A percentile compares a stretch with the other conserved stretches of the same genome.
These are phyloP conservation scores for Sporormia fimetaria DNA, from an alignment of 495 filamentous ascomycete species.

Conservation along the genomic window DNA sequence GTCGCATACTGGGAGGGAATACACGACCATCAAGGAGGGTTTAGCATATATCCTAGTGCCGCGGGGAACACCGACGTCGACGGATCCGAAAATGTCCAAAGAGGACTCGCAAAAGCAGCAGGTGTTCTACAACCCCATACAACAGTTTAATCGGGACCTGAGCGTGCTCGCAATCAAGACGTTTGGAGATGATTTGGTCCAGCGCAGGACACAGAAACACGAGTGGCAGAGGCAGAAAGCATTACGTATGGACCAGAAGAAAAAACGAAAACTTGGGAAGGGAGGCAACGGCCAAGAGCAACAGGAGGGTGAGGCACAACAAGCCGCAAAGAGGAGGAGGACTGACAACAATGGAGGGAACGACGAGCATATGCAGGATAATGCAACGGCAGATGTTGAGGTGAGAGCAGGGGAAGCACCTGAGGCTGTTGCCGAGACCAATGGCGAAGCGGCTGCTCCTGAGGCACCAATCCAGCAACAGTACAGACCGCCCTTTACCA, in stretches of 20 bases:
- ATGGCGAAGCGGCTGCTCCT: not conserved
- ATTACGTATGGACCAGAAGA: too few relatives aligned
- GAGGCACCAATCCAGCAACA: not conserved
- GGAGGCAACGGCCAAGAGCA: not conserved
- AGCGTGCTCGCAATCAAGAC: slow-evolving; percentile 82
- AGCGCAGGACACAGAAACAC: slow-evolving; percentile 27
- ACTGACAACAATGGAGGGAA: not conserved
- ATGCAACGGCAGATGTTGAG: not conserved
- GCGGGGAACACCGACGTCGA: slow-evolving; percentile 36
- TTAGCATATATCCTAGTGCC: slow-evolving; percentile 54
- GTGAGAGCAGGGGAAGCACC: not conserved
- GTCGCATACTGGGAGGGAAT: slow-evolving; percentile 42
- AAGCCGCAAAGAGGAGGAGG: not conserved
- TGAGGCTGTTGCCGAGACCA: not conserved
- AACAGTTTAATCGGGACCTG: slow-evolving; percentile 95
- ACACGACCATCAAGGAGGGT: slow-evolving; percentile 57
- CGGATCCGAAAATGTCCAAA: slow-evolving; percentile 24
- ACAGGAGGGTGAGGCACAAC: not conserved
- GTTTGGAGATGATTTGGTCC: slow-evolving; percentile 59
- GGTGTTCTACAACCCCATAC: slow-evolving; percentile 97
- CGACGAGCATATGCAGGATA: not conserved
- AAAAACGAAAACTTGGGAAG: slow-evolving; percentile 9
- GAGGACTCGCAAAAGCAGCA: slow-evolving; percentile 50
- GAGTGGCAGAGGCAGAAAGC: slow-evolving; percentile 34
- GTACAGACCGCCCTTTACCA: slow-evolving; percentile 45